Evolutionary conservation across 805 yeast species (phyloP).

Genomic region (Lipomyces kockii): DNA sequence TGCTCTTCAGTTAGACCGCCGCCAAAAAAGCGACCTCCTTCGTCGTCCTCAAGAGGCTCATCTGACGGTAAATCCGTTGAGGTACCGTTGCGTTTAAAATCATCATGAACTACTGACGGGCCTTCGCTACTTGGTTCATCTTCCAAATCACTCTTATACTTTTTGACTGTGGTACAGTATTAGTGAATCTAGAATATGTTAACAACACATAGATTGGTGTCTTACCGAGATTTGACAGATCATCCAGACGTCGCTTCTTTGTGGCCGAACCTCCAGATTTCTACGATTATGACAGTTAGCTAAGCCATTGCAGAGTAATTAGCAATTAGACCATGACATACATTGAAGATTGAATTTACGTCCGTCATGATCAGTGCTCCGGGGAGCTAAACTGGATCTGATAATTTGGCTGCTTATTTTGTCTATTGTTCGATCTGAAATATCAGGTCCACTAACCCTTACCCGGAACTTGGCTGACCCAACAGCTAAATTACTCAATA

Average conservation of each 20-base stretch:
- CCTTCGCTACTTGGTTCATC: conserved; percentile 12
- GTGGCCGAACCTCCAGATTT: background rate
- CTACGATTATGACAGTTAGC: background rate
- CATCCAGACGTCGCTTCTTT: conserved; percentile 24
- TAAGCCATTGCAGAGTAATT: background rate
- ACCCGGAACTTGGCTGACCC: no score
- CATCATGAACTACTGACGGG: background rate
- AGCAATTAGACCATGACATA: background rate
- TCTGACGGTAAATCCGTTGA: background rate
- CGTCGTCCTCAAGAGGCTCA: conserved; percentile 31
- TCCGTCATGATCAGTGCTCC: conserved; percentile 13
- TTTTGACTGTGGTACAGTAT: conserved; percentile 10
- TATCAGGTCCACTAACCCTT: no score
- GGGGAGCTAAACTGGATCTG: background rate
- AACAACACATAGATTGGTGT: background rate
- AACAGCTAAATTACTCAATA: no score
- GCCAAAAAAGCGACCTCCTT: conserved; percentile 39
- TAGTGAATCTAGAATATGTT: background rate
- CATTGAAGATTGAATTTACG: conserved; percentile 28
- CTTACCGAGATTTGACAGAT: conserved; percentile 19
- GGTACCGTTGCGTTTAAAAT: conserved; percentile 5
- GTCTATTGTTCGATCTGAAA: no score
- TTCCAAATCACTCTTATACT: conserved; percentile 14
- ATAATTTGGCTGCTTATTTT: background rate
- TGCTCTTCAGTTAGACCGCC: conserved; percentile 36